Evolutionary conservation across 1,284 basidiomycete genomes (phyloP).

Genomic region (Heterobasidion occidentale): DNA sequence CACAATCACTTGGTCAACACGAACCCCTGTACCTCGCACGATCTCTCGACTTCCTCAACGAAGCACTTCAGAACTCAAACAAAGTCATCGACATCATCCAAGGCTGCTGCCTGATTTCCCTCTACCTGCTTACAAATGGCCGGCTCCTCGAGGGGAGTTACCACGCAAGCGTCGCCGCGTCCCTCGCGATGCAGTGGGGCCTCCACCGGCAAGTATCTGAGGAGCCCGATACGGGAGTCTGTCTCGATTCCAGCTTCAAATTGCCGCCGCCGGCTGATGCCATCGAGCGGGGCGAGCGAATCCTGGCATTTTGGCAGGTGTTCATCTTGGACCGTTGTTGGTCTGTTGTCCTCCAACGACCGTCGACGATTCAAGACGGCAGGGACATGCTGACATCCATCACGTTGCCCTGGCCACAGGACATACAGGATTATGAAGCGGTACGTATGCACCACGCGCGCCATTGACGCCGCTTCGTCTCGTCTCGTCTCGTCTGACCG

Average conservation of each 20-base stretch:
- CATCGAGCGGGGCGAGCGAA: constrained; percentile 34
- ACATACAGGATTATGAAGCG: constrained; percentile 26
- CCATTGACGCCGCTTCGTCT: constrained; percentile 1
- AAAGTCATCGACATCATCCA: constrained; percentile 64
- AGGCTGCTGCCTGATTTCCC: constrained; percentile 61
- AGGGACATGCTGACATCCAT: constrained; percentile 27
- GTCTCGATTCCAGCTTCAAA: constrained; percentile 33
- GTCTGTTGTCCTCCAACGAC: constrained; percentile 30
- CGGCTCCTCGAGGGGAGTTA: constrained; percentile 66
- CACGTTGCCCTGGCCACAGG: constrained; percentile 33
- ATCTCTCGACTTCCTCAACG: constrained; percentile 49
- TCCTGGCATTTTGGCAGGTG: constrained; percentile 35
- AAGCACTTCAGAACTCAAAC: constrained; percentile 45
- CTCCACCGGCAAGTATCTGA: constrained; percentile 44
- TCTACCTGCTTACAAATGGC: constrained; percentile 69
- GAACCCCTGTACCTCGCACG: constrained; percentile 60
- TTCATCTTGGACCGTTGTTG: constrained; percentile 35
- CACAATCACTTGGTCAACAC: constrained; percentile 56
- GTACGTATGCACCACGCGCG: constrained; percentile 18
- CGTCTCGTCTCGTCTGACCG: neutral
- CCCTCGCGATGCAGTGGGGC: constrained; percentile 58
- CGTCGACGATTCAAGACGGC: constrained; percentile 30
- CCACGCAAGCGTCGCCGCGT: constrained; percentile 60
- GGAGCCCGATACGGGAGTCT: constrained; percentile 21
- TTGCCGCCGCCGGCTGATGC: constrained; percentile 49